A percentile compares a stretch with the other conserved stretches of the same genome.
Evolutionary conservation across 2,329 filamentous ascomycete species (phyloP).

Genomic region (Fusarium marasasianum): DNA sequence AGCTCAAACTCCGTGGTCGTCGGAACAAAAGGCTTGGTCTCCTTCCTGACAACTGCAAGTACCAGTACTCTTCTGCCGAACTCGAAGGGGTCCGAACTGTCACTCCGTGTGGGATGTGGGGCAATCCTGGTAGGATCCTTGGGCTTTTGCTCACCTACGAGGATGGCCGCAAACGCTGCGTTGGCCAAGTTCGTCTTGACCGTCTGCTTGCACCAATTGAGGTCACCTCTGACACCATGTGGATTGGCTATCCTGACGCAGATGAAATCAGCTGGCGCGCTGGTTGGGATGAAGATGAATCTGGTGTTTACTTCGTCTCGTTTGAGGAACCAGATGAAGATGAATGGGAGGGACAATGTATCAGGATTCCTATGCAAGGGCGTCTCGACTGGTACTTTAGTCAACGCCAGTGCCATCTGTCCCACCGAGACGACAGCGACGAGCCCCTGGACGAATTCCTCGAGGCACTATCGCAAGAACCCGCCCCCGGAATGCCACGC

Average conservation of each 20-base stretch:
- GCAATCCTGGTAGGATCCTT: not conserved
- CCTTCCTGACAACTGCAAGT: fast-evolving
- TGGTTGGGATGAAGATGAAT: fast-evolving
- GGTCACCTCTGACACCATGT: not conserved
- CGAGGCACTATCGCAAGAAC: not conserved
- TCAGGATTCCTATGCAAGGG: not conserved
- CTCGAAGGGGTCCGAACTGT: not conserved
- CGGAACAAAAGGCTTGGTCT: fast-evolving
- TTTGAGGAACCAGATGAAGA: not conserved
- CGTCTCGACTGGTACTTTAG: not conserved
- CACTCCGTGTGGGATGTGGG: fast-evolving
- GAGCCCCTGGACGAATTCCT: not conserved
- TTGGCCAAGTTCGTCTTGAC: not conserved
- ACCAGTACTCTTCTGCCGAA: not conserved
- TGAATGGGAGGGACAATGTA: fast-evolving
- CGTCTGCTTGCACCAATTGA: fast-evolving
- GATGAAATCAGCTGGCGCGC: not conserved
- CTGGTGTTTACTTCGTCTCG: not conserved
- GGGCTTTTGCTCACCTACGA: not conserved
- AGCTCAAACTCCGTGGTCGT: fast-evolving
- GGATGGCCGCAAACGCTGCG: not conserved
- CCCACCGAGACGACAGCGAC: not conserved
- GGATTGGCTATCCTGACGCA: not conserved
- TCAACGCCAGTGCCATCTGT: not conserved
- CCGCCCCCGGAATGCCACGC: not conserved